Evolutionary conservation across 805 yeast genomes (phyloP), one percentile per base, ranked within the genome.

Genomic region (Kregervanrija delftensis): DNA sequence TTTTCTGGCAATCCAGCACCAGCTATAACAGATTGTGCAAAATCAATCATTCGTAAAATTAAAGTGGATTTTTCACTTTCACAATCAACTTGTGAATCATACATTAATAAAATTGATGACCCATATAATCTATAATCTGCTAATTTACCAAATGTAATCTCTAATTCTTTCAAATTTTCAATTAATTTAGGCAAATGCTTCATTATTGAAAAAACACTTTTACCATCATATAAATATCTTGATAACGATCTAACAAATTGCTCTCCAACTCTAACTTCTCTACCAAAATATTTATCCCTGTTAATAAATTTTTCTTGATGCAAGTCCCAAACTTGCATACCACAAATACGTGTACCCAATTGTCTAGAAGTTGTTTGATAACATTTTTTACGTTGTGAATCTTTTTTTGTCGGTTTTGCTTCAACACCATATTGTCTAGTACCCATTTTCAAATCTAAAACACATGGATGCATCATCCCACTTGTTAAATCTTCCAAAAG

Each of bases 401-500:
- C 60, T 57, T 81, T 83, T 64, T 93, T 93, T 40, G 79, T 66
- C 11, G 66, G 61, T 5, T 73, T 72, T 0, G 98, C 97, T 51
- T 89, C 96, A n/a, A 91, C 83, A 9, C 99, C 99, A 57, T 93
- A 93, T 64, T 93, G 99, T 47, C 99, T 73, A 0, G 99, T 91
- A 0, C 99, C 99, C 98, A 93, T 93, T 60, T 93, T 93, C 55
- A 93, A 70, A 65, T 93, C 99, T 41, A 93, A 67, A 0, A 91
- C 98, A 60, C 96, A 90, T 0, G 99, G 97, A 51, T 76, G 76
- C 30, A 65, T 69, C 81, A 91, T 79, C 17, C 87, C 86, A 44
- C 81, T 74, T 0, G 98, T 93, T 40, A 93, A 67, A 66, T 93
- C 99, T 59, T 95, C 99, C 41, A 93, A 69, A 9, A 93, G 64